Base-by-base conservation (phyloP, 495 filamentous ascomycete genomes). In the Venustampulla echinocandica region DNA sequence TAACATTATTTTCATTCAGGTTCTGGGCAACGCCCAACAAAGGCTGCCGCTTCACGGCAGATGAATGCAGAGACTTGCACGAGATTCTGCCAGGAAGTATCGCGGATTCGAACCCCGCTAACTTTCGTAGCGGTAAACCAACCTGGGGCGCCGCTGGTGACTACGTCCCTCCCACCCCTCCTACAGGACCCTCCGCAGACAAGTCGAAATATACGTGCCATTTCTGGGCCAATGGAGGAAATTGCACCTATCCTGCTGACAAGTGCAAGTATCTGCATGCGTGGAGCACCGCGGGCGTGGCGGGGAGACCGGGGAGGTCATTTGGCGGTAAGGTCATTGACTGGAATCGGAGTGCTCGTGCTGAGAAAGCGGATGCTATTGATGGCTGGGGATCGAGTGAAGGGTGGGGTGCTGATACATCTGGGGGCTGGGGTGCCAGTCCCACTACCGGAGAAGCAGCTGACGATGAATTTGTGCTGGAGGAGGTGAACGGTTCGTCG, bases 231-330 rank as follows among this genome's bases (percentile, higher is more conserved):
- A 48, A 39, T 9, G 34, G 25, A 10, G 51, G 39, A 1, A 28
- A 44, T 20, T 54, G 51, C 20, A n/a, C 22, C 10, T 44, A 41
- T 20, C 21, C 23, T 2, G 36, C 45, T 25, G 46, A 45, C 7
- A 20, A 35, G 13, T 54, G 51, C 22, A 54, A 54, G 41, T 54
- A 49, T 15, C 13, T 54, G 33, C 51, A 54, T 36, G 45, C 11
- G 10, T 40, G 36, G 14, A 25, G 28, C 18, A 0, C 34, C 2
- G 36, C 15, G 1, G 51, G 51, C 21, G 41, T 49, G 9, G 51
- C 51, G 1, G 5, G 14, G 1, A 33, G 23, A n/a, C 51, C 51
- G 2, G 6, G 10, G 5, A 4, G 27, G 5, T 40, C 17, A 19
- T 10, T 4, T n/a, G 18, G 17, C 10, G 11, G 22, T 10, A 6